phyloP scores from a whole-genome alignment of 306 rosid species.

The Canavalia ensiformis region DNA sequence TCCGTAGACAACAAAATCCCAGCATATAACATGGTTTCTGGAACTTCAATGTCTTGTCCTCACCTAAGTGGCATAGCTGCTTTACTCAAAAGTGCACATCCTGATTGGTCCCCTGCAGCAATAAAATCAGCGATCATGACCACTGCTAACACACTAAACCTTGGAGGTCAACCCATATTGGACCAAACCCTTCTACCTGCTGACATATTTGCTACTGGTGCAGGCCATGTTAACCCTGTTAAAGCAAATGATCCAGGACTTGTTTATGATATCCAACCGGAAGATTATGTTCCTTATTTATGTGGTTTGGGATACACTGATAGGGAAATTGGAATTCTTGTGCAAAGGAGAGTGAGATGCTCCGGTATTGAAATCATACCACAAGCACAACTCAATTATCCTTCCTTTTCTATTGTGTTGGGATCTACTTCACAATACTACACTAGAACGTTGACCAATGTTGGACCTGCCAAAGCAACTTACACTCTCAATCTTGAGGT shows the following conservation, averaged over 20 bases:
- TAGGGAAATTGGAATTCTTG: conserved; percentile 40
- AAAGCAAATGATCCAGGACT: conserved; percentile 65
- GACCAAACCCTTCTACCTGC: conserved; percentile 56
- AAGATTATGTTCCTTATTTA: conserved; percentile 65
- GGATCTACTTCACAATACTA: conserved; percentile 51
- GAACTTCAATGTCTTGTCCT: conserved; percentile 73
- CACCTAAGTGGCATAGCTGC: conserved; percentile 72
- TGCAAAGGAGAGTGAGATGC: conserved; percentile 52
- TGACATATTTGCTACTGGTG: conserved; percentile 63
- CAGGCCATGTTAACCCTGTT: conserved; percentile 70
- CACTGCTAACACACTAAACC: conserved; percentile 47
- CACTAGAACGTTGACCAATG: conserved; percentile 64
- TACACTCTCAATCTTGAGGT: conserved; percentile 44
- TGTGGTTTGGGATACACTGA: conserved; percentile 64
- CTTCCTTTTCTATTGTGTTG: conserved; percentile 54
- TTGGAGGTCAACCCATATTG: conserved; percentile 50
- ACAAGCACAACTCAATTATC: conserved; percentile 66
- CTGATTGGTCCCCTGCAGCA: conserved; percentile 77
- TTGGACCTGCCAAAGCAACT: conserved; percentile 53
- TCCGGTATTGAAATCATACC: conserved; percentile 38
- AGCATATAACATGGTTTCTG: conserved; percentile 50
- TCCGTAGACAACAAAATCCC: conserved; percentile 56
- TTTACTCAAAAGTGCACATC: conserved; percentile 67
- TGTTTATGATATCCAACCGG: conserved; percentile 54
- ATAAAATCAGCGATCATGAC: conserved; percentile 73